phyloP scores from a whole-genome alignment of 148 eudicot genomes.

The Spergularia marina region DNA sequence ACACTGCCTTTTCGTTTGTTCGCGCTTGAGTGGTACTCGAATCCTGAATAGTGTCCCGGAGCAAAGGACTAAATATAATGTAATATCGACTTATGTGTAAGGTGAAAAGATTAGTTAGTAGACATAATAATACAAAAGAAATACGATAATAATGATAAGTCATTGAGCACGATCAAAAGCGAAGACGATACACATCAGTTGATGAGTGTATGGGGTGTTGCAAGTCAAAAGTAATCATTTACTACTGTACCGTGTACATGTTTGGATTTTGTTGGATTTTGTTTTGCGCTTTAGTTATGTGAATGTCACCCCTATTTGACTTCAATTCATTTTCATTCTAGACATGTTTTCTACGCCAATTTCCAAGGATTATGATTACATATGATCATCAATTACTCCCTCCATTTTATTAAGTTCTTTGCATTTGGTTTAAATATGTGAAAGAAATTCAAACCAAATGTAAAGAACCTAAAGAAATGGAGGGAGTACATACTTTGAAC shows the following conservation, averaged over 20 bases:
- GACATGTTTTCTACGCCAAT: conserved; percentile 18
- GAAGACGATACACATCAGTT: not conserved
- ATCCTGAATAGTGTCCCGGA: not conserved
- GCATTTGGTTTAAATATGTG: too few relatives aligned
- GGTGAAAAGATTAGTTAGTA: not conserved
- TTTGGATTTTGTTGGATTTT: conserved; percentile 11
- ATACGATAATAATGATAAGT: not conserved
- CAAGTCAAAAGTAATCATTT: conserved; percentile 24
- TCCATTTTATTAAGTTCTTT: too few relatives aligned
- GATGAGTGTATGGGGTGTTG: not conserved
- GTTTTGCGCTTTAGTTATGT: conserved; percentile 6
- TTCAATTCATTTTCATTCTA: not conserved
- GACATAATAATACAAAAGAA: not conserved
- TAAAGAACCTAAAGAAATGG: too few relatives aligned
- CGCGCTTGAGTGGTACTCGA: too few relatives aligned
- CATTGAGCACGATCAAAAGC: conserved; percentile 9
- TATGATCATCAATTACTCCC: too few relatives aligned
- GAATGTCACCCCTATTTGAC: conserved; percentile 7
- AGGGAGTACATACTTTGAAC: not conserved
- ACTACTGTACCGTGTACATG: not conserved
- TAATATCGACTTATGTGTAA: not conserved
- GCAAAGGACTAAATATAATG: not conserved
- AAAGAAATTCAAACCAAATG: too few relatives aligned
- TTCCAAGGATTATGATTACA: conserved; percentile 16
- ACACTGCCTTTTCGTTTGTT: too few relatives aligned